These are phyloP conservation scores for Microascus cirrosus DNA, from an alignment of 2,329 filamentous ascomycete genomes.

Conservation along the genomic window DNA sequence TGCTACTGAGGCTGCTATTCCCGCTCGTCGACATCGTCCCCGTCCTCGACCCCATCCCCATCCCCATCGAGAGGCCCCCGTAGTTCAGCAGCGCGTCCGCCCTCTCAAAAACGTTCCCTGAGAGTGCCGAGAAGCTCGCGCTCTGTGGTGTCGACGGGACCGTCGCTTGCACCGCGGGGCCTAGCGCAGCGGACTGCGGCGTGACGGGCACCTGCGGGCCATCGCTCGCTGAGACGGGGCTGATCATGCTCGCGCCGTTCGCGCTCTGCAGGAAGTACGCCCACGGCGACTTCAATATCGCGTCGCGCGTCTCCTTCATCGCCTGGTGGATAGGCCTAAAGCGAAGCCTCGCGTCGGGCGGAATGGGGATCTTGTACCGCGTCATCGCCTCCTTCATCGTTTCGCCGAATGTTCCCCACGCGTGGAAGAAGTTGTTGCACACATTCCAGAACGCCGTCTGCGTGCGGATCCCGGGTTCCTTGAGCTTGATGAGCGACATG, in stretches of 20 bases:
- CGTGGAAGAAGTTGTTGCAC: constrained; percentile 62
- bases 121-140: constrained; percentile 43
- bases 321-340: constrained; percentile 73
- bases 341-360: constrained; percentile 58
- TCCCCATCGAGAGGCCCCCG: constrained; percentile 42
- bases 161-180: constrained; percentile 82
- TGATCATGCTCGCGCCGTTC: neutral
- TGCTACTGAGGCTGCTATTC: neutral
- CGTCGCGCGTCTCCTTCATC: constrained; percentile 67
- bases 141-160: constrained; percentile 61
- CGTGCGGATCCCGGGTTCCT: constrained; percentile 65
- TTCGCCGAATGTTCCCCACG: constrained; percentile 56
- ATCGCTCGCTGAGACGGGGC: neutral
- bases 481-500: constrained; percentile 72
- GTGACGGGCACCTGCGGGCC: constrained; percentile 57
- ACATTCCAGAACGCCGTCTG: constrained; percentile 54
- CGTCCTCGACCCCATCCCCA: constrained; percentile 35
- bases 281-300: constrained; percentile 56
- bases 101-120: constrained; percentile 48
- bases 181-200: constrained; percentile 78
- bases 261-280: constrained; percentile 27
- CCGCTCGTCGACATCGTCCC: constrained; percentile 25
- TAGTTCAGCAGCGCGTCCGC: constrained; percentile 46
- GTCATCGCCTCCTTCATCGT: constrained; percentile 42
- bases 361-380: constrained; percentile 36